Conservation (phyloP, 257 asterid genomes). For the Agastache rugosa region DNA sequence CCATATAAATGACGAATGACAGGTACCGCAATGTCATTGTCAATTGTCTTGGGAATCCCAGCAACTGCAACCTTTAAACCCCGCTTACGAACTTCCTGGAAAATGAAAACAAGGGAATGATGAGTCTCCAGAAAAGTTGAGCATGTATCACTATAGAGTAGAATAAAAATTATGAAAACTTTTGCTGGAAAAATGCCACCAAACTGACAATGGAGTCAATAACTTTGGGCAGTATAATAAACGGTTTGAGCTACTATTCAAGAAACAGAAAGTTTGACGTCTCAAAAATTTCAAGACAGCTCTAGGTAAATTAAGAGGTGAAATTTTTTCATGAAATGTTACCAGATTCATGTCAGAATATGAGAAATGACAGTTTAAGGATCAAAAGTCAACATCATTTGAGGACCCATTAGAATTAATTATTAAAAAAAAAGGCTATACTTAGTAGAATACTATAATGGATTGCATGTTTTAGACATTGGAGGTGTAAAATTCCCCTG, state of each 20-base stretch:
- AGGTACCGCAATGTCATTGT: slow-evolving; percentile 88
- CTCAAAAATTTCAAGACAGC: slow-evolving; percentile 4
- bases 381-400: slow-evolving; percentile 12
- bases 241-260: slow-evolving; percentile 21
- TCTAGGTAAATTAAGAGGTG: not conserved
- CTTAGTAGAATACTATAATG: not conserved
- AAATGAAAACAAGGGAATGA: slow-evolving; percentile 27
- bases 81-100: slow-evolving; percentile 85
- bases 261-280: slow-evolving; percentile 13
- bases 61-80: slow-evolving; percentile 84
- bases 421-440: not conserved
- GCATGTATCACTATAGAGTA: not conserved
- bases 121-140: slow-evolving; percentile 17
- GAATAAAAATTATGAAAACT: slow-evolving; percentile 6
- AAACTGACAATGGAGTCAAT: slow-evolving; percentile 2
- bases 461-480: slow-evolving; percentile 6
- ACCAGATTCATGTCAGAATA: not conserved
- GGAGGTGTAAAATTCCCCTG: not conserved
- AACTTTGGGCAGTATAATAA: slow-evolving; percentile 7
- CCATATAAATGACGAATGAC: slow-evolving; percentile 33
- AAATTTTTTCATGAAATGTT: not conserved
- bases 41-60: slow-evolving; percentile 95
- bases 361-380: slow-evolving; percentile 25
- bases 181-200: slow-evolving; percentile 9
- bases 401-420: slow-evolving; percentile 18